Evolutionary conservation across 768 basidiomycete species (phyloP).

Genomic region (Rhodotorula sphaerocarpa): DNA sequence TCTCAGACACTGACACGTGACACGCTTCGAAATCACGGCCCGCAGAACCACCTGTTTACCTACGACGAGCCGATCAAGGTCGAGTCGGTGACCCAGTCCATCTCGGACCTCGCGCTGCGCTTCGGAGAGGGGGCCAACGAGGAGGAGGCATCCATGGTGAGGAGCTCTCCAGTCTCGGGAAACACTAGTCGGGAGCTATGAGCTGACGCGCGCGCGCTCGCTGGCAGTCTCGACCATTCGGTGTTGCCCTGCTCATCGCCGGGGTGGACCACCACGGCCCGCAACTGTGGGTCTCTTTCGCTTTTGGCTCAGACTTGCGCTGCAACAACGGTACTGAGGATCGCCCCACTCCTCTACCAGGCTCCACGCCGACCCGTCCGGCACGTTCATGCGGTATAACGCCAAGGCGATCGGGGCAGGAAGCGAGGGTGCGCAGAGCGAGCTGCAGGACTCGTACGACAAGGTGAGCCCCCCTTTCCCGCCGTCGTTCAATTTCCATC

Average conservation of each 20-base stretch:
- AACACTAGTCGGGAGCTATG: no score
- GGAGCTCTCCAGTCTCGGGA: no score
- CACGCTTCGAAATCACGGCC: background rate
- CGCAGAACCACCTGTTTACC: constrained; percentile 81
- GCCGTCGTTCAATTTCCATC: no score
- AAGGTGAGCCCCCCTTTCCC: constrained; percentile 53
- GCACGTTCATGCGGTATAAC: constrained; percentile 91
- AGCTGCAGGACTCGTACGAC: constrained; percentile 94
- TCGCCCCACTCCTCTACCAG: constrained; percentile 53
- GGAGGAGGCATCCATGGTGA: constrained; percentile 92
- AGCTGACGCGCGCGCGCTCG: background rate
- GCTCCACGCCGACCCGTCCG: constrained; percentile 96
- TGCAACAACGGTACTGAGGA: no score
- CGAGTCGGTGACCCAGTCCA: constrained; percentile 94
- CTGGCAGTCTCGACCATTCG: constrained; percentile 78
- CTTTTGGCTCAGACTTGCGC: no score
- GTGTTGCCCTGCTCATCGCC: constrained; percentile 94
- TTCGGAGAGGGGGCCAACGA: constrained; percentile 99
- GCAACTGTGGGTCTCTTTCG: constrained; percentile 62
- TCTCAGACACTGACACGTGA: no score
- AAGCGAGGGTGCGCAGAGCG: constrained; percentile 92
- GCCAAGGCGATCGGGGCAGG: constrained; percentile 98
- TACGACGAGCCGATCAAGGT: constrained; percentile 96
- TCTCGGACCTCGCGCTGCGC: constrained; percentile 89
- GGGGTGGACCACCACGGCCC: constrained; percentile 93